Evolutionary conservation across 179 eudicot genomes (phyloP), one percentile per base, ranked within the genome.

Genomic region (Silene coronaria): DNA sequence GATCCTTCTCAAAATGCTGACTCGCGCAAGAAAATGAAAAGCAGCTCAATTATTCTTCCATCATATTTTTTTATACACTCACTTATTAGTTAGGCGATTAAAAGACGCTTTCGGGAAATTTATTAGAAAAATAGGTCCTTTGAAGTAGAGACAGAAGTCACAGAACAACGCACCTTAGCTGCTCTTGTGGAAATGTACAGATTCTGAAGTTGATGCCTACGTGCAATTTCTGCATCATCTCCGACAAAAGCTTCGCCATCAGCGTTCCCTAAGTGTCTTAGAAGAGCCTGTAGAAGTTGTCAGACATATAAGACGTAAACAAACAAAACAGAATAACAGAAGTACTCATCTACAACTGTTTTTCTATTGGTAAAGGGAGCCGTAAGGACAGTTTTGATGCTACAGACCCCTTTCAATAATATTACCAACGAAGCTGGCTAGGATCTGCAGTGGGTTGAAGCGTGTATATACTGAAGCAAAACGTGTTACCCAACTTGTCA

Each of bases 1-100:
- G 80, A 70, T 90, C 91, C 81, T 83, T 90, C 84, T 90, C 95
- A 62, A 88, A 89, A 88, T 92, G 96, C 96, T 93, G 88, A 48
- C 53, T 62, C 80, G 61, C 59, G 69, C 9, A 74, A 79, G n/a
- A 72, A 75, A 78, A 58, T 51, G 71, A 55, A 81, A 71, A 66
- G 78, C 53, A 30, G 58, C 69, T 32, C 58, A 60, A 6, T 62
- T 11, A 66, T 72, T 63, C 14, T 60, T 21, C 30, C 1, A 3
- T 7, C 10, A 7, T 21, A 9, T 23, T 19, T n/a, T 57, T 19
- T 57, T 19, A 57, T 19, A 57, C 6, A 14, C n/a, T 42, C 26
- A 30, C 58, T 2, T 42, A 59, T 21, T 27, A 78, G 45, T 70
- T 63, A 21, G 57, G 58, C 12, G 66, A 26, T 34, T 26, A 21